phyloP scores from a whole-genome alignment of 1,284 basidiomycete genomes.

The Sporisorium scitamineum region DNA sequence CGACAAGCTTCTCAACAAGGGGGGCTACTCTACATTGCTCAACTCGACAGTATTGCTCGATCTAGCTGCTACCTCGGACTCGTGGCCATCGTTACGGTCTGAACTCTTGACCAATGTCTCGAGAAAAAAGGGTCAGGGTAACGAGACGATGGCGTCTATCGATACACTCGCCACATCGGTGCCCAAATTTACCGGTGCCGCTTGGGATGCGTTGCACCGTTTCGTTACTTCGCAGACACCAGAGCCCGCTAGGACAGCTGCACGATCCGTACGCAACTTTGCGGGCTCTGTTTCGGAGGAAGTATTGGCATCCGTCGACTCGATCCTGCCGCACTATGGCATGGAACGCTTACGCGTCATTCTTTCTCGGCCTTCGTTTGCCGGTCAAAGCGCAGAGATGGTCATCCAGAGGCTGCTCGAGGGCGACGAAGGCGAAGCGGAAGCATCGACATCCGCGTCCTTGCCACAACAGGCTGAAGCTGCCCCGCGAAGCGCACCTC shows the following conservation, averaged over 20 bases:
- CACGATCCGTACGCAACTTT: background rate
- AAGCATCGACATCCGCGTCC: background rate
- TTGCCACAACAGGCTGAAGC: background rate
- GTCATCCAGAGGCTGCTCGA: conserved; percentile 49
- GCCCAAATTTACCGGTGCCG: conserved; percentile 42
- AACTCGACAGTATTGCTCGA: conserved; percentile 38
- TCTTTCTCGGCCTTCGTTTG: conserved; percentile 36
- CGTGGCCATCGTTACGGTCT: conserved; percentile 28
- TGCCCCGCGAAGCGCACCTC: background rate
- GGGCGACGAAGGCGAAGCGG: conserved; percentile 34
- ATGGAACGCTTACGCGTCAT: conserved; percentile 25
- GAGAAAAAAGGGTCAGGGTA: conserved; percentile 8
- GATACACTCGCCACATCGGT: conserved; percentile 22
- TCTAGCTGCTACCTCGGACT: conserved; percentile 32
- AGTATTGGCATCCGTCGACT: conserved; percentile 36
- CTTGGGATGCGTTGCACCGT: conserved; percentile 38
- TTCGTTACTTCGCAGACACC: conserved; percentile 8
- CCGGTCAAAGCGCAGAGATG: conserved; percentile 35
- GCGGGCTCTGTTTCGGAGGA: conserved; percentile 19
- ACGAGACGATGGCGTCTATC: conserved; percentile 28
- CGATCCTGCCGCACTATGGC: conserved; percentile 48
- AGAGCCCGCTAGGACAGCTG: background rate
- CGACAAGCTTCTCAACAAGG: conserved; percentile 21
- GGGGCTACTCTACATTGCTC: conserved; percentile 21
- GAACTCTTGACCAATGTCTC: conserved; percentile 13